phyloP scores from a whole-genome alignment of 179 eudicot species.

The Camellia oleifera region DNA sequence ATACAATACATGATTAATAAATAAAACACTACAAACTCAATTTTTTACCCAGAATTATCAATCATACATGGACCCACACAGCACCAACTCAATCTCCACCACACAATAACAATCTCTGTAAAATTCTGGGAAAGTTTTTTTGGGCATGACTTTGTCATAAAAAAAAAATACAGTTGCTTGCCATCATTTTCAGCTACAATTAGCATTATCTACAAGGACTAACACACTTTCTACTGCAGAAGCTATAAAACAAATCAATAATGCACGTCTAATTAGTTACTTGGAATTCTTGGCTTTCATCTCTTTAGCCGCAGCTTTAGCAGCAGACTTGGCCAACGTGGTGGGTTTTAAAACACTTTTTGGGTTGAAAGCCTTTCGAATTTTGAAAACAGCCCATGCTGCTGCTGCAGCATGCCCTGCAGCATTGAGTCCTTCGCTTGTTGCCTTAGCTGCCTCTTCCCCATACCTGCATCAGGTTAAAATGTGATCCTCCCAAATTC shows the following conservation, averaged over 20 bases:
- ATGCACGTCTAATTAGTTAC: not conserved
- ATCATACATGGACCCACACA: too few species aligned
- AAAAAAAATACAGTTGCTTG: not conserved
- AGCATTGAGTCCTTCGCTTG: conserved; percentile 84
- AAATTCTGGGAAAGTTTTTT: not conserved
- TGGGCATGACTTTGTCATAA: too few species aligned
- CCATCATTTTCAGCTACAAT: not conserved
- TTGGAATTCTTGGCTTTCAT: conserved; percentile 26
- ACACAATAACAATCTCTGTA: not conserved
- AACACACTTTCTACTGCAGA: not conserved
- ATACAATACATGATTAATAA: too few species aligned
- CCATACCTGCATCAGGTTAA: conserved; percentile 61
- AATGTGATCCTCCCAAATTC: conserved; percentile 2
- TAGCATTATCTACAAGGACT: not conserved
- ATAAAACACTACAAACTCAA: too few species aligned
- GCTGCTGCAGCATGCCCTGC: conserved; percentile 90
- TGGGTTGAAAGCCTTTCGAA: conserved; percentile 79
- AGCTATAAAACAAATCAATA: not conserved
- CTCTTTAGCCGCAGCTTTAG: conserved; percentile 50
- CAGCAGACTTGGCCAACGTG: conserved; percentile 59
- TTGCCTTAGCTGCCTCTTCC: conserved; percentile 85
- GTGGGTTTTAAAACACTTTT: conserved; percentile 64
- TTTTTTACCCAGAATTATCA: too few species aligned
- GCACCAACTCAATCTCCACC: not conserved
- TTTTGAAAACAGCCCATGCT: conserved; percentile 88